phyloP scores from a whole-genome alignment of 2,329 filamentous ascomycete genomes.

The Trichoderma atrobrunneum region DNA sequence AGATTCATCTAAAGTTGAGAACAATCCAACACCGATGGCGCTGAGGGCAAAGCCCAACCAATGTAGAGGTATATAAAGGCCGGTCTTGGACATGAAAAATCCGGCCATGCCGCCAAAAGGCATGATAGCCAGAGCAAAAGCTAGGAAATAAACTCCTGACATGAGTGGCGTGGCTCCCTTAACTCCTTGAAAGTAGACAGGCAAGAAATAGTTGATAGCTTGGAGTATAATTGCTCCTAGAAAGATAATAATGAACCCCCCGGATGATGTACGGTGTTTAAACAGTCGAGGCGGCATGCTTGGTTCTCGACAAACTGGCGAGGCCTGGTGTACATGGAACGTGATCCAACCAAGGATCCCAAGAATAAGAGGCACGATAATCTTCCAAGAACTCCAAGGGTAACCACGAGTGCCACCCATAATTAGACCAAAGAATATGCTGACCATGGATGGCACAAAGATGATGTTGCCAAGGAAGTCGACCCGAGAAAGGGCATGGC shows the following conservation, averaged over 20 bases:
- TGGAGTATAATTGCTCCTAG: constrained; percentile 32
- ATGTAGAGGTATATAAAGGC: constrained; percentile 35
- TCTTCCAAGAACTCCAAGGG: constrained; percentile 37
- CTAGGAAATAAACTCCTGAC: constrained; percentile 35
- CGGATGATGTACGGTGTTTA: constrained; percentile 26
- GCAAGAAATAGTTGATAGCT: constrained; percentile 38
- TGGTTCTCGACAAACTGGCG: constrained; percentile 14
- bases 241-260: constrained; percentile 27
- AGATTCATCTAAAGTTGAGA: constrained; percentile 38
- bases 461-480: constrained; percentile 42
- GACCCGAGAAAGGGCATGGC: constrained; percentile 27
- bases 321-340: constrained; percentile 22
- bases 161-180: constrained; percentile 30
- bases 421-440: constrained; percentile 34
- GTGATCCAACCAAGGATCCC: constrained; percentile 33
- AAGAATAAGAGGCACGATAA: constrained; percentile 42
- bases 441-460: constrained; percentile 36
- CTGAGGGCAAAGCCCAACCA: constrained; percentile 34
- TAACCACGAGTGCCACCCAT: constrained; percentile 38
- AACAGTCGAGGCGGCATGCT: constrained; percentile 22
- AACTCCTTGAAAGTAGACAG: constrained; percentile 49
- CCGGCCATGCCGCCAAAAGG: constrained; percentile 29
- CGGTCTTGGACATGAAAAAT: constrained; percentile 31
- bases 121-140: constrained; percentile 29
- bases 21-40: constrained; percentile 40